Evolutionary conservation across 139 green algal genomes (phyloP).

Genomic region (Auxenochlorella pyrenoidosa): DNA sequence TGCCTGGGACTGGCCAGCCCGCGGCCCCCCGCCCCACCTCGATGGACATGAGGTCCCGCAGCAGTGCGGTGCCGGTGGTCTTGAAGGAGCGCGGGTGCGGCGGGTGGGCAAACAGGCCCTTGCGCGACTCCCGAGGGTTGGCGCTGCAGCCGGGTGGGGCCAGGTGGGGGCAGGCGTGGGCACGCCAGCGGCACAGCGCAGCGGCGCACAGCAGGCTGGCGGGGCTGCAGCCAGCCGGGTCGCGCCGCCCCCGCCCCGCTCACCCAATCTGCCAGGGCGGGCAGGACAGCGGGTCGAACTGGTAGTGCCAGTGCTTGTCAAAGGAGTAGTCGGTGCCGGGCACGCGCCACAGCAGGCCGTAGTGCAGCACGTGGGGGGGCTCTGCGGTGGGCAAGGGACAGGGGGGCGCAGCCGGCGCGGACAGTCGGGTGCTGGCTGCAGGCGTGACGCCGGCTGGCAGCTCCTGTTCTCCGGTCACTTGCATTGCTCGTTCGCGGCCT

Average conservation of each 20-base stretch:
- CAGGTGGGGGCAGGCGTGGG: not conserved
- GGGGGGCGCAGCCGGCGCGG: not conserved
- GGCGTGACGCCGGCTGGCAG: too few relatives aligned
- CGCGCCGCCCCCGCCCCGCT: not conserved
- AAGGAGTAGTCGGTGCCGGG: conserved; percentile 56
- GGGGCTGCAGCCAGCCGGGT: too few relatives aligned
- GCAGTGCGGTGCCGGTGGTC: conserved; percentile 49
- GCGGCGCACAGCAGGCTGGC: too few relatives aligned
- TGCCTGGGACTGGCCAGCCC: not conserved
- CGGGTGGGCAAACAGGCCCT: conserved; percentile 67
- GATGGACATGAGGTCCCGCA: conserved; percentile 75
- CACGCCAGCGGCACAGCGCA: not conserved
- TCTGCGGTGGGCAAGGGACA: not conserved
- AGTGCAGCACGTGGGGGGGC: conserved; percentile 80
- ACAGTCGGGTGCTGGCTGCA: not conserved
- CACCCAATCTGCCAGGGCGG: conserved; percentile 69
- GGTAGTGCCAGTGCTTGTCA: conserved; percentile 88
- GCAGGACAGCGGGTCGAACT: conserved; percentile 75
- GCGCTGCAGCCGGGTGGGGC: not conserved
- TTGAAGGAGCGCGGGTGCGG: conserved; percentile 52
- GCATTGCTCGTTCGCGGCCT: too few relatives aligned
- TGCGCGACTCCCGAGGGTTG: not conserved
- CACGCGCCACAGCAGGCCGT: conserved; percentile 76
- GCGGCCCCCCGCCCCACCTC: conserved; percentile 45
- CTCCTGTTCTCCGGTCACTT: too few relatives aligned